These are phyloP conservation scores for Diplodia seriata DNA, from an alignment of 2,329 filamentous ascomycete species.

Conservation along the genomic window DNA sequence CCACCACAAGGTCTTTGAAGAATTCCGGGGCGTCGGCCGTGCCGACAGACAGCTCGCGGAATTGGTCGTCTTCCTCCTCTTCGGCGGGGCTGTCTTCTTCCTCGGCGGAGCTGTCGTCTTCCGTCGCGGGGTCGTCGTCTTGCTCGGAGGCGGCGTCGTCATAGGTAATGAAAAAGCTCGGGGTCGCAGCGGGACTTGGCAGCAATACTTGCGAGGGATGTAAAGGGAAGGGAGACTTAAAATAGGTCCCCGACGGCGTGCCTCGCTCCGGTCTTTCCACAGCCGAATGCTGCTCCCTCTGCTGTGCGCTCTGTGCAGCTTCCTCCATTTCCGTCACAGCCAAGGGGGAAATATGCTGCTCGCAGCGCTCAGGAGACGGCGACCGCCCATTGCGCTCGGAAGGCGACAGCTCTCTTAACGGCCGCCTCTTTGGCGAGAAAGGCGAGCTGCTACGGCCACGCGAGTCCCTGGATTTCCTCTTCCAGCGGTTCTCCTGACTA, in stretches of 20 bases:
- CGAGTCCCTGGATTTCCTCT: constrained; percentile 26
- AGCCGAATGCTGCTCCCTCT: constrained; percentile 3
- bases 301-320: constrained; percentile 9
- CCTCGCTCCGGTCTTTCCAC: constrained; percentile 23
- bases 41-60: constrained; percentile 10
- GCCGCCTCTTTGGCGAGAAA: constrained; percentile 2
- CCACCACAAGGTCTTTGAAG: constrained; percentile 11
- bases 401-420: constrained; percentile 30
- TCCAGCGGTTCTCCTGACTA: constrained; percentile 27
- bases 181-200: constrained; percentile 6
- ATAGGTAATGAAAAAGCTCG: constrained; percentile 5
- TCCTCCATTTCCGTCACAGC: constrained; percentile 17
- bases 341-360: constrained; percentile 20
- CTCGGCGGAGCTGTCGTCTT: background rate
- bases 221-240: constrained; percentile 17
- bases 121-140: background rate
- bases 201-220: constrained; percentile 25
- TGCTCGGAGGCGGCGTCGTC: background rate
- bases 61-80: background rate
- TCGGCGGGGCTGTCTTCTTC: background rate
- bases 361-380: constrained; percentile 22
- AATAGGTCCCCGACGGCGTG: constrained; percentile 26
- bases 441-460: constrained; percentile 24
- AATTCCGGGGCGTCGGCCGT: constrained; percentile 22
- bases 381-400: constrained; percentile 22